Percentiles rank a stretch among this genome's conserved stretches.
phyloP scores from a whole-genome alignment of 371 early-diverging fungal genomes.

The Paraphysoderma sedebokerense region DNA sequence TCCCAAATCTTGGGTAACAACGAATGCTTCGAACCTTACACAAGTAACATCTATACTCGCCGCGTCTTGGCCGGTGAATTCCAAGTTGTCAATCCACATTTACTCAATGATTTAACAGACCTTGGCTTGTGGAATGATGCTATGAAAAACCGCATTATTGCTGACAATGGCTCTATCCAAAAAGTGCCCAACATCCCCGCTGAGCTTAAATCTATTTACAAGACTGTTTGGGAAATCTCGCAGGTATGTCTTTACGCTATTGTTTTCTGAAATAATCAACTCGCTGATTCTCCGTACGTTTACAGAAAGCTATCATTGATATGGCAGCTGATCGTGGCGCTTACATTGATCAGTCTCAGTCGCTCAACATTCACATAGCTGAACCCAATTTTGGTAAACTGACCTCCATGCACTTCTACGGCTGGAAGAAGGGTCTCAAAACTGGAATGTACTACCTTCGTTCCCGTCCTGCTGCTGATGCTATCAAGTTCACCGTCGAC shows the following conservation, averaged over 20 bases:
- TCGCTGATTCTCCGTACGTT: neutral
- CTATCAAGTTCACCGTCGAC: conserved; percentile 80
- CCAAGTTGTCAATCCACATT: conserved; percentile 96
- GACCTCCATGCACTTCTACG: conserved; percentile 99
- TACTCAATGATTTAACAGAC: conserved; percentile 87
- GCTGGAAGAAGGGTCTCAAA: conserved; percentile 97
- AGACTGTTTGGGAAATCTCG: conserved; percentile 97
- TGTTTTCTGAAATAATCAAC: neutral
- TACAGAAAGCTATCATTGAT: conserved; percentile 32
- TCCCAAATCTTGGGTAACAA: conserved; percentile 98
- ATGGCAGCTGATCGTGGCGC: conserved; percentile 86
- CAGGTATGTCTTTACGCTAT: conserved; percentile 26
- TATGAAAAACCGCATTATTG: conserved; percentile 94
- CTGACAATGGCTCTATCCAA: conserved; percentile 91
- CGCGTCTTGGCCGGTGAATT: conserved; percentile 98
- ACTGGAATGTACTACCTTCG: conserved; percentile 99
- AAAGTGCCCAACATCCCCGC: conserved; percentile 67
- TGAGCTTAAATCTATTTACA: conserved; percentile 88
- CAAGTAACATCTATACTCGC: conserved; percentile 95
- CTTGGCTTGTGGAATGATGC: conserved; percentile 88
- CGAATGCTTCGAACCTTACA: conserved; percentile 99
- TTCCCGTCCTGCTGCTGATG: conserved; percentile 91
- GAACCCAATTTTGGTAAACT: conserved; percentile 82
- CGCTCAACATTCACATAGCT: conserved; percentile 92
- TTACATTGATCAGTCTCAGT: conserved; percentile 97